Base-by-base conservation (phyloP, 2,329 filamentous ascomycete species). In the Erysiphe pulchra region DNA sequence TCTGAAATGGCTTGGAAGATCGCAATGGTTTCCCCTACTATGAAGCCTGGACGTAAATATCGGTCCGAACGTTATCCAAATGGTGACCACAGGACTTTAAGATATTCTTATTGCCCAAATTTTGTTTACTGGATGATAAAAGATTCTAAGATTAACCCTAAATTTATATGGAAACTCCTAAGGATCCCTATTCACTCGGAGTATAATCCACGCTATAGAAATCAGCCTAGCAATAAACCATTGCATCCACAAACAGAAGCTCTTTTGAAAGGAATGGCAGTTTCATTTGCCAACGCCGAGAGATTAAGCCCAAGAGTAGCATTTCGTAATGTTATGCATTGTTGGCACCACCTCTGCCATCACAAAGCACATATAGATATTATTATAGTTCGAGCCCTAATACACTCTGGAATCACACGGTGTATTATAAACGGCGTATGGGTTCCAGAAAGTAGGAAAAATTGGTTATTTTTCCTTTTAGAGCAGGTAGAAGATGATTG, bases 261-360 rank as follows among this genome's bases (percentile, higher is more conserved):
- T 16, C 31, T 46, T 24, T 41, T 41, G 8, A 42, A 34, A 16
- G 36, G 34, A 34, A 46, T 46, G 37, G 32, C 32, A 10, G 17
- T 36, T 36, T 38, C 38, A 14, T 46, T 46, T 36, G 45, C 45
- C 0, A 30, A 34, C 31, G 33, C 38, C 10, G 24, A 46, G 13
- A 34, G 30, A 33, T 24, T 40, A 42, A 33, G 28, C 9, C 16
- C 38, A 16, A 46, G 39, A 34, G 37, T 34, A 17, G 45, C 39
- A 10, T 42, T 46, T 34, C 45, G 45, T 18, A 41, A 40, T 17
- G 39, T 42, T 20, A 42, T 42, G 38, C 45, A 41, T 17, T 46
- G 39, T 36, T 42, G 38, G 28, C 45, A 41, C 34, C 39, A 46
- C 10, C 37, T 46, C 14, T 30, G 32, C 2, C 28, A 42, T 18